phyloP scores from a whole-genome alignment of 2,329 filamentous ascomycete genomes.

The Arthrobotrys sphaeroides region DNA sequence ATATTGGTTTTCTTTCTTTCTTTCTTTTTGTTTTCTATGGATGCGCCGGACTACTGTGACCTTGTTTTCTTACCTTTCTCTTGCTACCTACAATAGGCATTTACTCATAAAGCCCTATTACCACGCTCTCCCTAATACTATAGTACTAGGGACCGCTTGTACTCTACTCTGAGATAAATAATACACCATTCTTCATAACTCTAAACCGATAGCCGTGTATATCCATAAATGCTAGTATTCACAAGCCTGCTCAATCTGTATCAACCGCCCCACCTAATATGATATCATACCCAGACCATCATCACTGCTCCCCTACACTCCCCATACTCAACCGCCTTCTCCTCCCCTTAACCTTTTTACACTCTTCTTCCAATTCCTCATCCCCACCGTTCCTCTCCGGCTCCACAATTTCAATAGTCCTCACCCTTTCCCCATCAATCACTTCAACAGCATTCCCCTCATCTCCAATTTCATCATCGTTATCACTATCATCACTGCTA shows the following conservation, averaged over 20 bases:
- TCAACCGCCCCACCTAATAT: background rate
- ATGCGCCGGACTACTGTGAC: no score
- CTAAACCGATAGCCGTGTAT: background rate
- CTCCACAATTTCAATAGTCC: background rate
- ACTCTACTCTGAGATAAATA: conserved; percentile 5
- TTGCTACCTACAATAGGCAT: no score
- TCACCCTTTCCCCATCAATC: background rate
- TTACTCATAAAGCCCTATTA: no score
- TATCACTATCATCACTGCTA: conserved; percentile 10
- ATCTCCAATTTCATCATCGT: no score
- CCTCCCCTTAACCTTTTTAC: background rate
- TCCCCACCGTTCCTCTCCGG: conserved; percentile 1
- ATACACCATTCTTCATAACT: background rate
- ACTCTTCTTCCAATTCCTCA: background rate
- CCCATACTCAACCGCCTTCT: conserved; percentile 37
- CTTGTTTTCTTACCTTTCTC: background rate
- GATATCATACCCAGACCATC: background rate
- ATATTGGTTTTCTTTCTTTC: background rate
- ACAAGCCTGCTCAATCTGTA: background rate
- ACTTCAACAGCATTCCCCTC: background rate
- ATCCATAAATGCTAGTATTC: background rate
- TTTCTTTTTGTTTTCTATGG: background rate
- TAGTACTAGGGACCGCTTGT: background rate
- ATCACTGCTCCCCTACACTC: conserved; percentile 31
- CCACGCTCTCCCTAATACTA: background rate